Evolutionary conservation across 2,329 filamentous ascomycete genomes (phyloP).

Genomic region (Ceratocystis harringtonii): DNA sequence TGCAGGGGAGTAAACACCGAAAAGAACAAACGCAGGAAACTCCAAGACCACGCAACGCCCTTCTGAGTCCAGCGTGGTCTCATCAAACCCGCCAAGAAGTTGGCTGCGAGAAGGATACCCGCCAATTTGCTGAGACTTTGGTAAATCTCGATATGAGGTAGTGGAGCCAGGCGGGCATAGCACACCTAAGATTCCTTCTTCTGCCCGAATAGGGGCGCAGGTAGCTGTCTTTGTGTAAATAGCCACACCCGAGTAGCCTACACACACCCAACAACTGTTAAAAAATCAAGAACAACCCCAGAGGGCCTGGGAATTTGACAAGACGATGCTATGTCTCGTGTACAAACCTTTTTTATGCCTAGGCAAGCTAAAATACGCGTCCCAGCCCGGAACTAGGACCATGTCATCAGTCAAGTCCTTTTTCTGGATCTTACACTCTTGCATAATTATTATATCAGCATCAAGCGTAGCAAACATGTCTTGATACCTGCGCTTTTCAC

Average conservation of each 20-base stretch:
- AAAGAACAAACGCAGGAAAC: conserved; percentile 84
- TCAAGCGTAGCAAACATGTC: conserved; percentile 90
- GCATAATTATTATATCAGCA: conserved; percentile 85
- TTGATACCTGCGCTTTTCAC: conserved; percentile 51
- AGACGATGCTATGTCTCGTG: background rate
- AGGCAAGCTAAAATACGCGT: conserved; percentile 87
- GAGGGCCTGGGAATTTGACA: background rate
- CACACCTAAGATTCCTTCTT: conserved; percentile 82
- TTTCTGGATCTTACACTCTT: conserved; percentile 90
- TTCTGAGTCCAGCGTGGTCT: conserved; percentile 67
- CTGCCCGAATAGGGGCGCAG: conserved; percentile 74
- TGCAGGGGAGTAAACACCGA: conserved; percentile 86
- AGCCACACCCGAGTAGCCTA: conserved; percentile 88
- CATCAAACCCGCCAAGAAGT: conserved; percentile 48
- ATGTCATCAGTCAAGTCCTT: conserved; percentile 91
- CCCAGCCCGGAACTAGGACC: conserved; percentile 89
- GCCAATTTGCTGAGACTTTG: conserved; percentile 62
- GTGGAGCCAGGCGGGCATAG: conserved; percentile 56
- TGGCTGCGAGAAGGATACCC: conserved; percentile 67
- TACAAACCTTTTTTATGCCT: conserved; percentile 76
- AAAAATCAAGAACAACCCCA: background rate
- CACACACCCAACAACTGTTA: background rate
- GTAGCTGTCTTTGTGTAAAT: conserved; percentile 83
- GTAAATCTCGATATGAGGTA: conserved; percentile 58
- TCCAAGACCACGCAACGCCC: conserved; percentile 83